Conservation (phyloP, 345 rosid species). For the Brassica juncea region DNA sequence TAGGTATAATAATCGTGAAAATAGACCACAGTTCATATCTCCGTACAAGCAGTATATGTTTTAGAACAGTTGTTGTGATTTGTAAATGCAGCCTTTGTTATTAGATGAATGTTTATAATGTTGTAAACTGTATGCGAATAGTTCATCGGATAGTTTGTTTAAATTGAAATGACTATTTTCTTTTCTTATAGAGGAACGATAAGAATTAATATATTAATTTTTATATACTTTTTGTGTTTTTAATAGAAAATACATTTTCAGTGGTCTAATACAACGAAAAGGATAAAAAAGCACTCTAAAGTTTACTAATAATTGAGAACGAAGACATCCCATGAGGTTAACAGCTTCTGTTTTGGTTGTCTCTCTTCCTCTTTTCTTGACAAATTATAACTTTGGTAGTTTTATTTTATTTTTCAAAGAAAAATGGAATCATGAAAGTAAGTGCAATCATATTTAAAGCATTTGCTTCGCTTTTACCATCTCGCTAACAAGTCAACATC, state of each 20-base stretch:
- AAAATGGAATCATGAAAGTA: constrained; percentile 25
- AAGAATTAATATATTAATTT: too few species aligned
- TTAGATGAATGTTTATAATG: not conserved
- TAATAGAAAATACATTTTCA: too few species aligned
- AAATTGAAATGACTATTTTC: not conserved
- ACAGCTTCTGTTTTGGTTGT: constrained; percentile 35
- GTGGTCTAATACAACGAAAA: not conserved
- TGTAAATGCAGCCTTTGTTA: not conserved
- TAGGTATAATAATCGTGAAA: not conserved
- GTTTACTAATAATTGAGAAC: constrained; percentile 29
- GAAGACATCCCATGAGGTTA: constrained; percentile 42
- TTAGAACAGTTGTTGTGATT: not conserved
- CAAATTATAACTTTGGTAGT: constrained; percentile 30
- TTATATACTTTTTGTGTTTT: not conserved
- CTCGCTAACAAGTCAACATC: constrained; percentile 36
- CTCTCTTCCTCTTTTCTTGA: constrained; percentile 37
- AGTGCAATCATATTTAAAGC: constrained; percentile 28
- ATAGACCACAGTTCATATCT: not conserved
- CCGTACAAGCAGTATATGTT: not conserved
- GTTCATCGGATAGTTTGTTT: not conserved
- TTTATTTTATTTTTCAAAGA: not conserved
- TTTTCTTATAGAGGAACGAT: not conserved
- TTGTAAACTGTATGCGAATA: not conserved
- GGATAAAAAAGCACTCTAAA: not conserved
- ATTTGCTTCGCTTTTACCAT: constrained; percentile 26